Conservation (phyloP, 2,329 filamentous ascomycete genomes). For the Aotearoamyces nothofagi region DNA sequence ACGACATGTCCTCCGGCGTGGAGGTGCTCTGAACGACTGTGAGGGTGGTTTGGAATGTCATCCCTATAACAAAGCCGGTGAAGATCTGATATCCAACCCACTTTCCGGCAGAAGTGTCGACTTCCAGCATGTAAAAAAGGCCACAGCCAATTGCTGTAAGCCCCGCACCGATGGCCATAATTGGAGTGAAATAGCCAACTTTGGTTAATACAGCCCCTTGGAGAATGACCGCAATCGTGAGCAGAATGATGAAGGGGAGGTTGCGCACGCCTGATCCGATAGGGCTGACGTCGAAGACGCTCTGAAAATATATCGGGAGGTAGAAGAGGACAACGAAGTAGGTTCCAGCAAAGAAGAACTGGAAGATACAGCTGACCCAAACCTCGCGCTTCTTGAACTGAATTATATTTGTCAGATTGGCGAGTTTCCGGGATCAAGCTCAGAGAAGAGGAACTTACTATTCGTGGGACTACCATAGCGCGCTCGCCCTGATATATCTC, state of each 20-base stretch:
- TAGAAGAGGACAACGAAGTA: slow-evolving; percentile 31
- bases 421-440: slow-evolving; percentile 1
- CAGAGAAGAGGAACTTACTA: slow-evolving; percentile 15
- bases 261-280: slow-evolving; percentile 24
- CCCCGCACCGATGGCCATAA: slow-evolving; percentile 1
- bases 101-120: background rate
- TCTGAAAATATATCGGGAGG: slow-evolving; percentile 36
- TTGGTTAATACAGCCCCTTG: slow-evolving; percentile 1
- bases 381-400: slow-evolving; percentile 7
- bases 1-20: slow-evolving; percentile 3
- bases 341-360: slow-evolving; percentile 26
- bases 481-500: slow-evolving; percentile 25
- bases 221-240: slow-evolving; percentile 1
- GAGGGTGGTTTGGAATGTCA: slow-evolving; percentile 30
- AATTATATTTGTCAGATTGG: slow-evolving; percentile 1
- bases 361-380: slow-evolving; percentile 4
- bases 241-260: slow-evolving; percentile 13
- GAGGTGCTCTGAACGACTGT: slow-evolving; percentile 23
- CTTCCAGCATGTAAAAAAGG: slow-evolving; percentile 1
- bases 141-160: slow-evolving; percentile 2
- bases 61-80: slow-evolving; percentile 36
- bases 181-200: slow-evolving; percentile 3
- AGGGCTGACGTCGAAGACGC: slow-evolving; percentile 21
- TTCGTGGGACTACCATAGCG: slow-evolving; percentile 28
- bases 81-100: slow-evolving; percentile 20